Conservation (phyloP, 371 early-diverging fungal genomes). For the Lichtheimia hyalospora region DNA sequence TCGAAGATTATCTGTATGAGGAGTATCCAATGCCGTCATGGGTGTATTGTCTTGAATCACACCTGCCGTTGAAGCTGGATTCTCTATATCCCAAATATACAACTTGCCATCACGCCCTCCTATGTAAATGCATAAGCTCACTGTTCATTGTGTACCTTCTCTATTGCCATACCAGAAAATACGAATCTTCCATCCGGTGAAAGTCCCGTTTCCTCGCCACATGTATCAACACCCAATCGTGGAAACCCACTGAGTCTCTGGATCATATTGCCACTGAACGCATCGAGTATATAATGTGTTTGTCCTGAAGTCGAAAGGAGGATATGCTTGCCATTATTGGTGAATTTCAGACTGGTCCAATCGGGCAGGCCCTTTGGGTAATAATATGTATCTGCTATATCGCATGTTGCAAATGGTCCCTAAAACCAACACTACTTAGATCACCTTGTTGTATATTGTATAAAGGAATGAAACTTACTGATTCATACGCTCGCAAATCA, state of each 20-base stretch:
- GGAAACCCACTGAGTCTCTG: conserved; percentile 56
- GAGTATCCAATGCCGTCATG: conserved; percentile 27
- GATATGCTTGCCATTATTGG: conserved; percentile 73
- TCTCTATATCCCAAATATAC: conserved; percentile 65
- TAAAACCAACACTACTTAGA: conserved; percentile 13
- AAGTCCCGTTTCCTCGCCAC: conserved; percentile 59
- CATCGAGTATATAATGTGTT: conserved; percentile 70
- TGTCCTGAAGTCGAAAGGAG: conserved; percentile 71
- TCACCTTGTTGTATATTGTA: background rate
- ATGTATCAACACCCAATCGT: conserved; percentile 21
- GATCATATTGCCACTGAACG: conserved; percentile 55
- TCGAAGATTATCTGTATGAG: conserved; percentile 42
- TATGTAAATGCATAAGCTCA: conserved; percentile 11
- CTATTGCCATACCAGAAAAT: conserved; percentile 49
- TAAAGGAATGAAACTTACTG: conserved; percentile 9
- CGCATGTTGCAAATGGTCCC: conserved; percentile 47
- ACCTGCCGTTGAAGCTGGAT: conserved; percentile 28
- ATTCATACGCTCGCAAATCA: conserved; percentile 66
- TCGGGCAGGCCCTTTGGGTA: conserved; percentile 27
- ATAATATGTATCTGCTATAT: conserved; percentile 25
- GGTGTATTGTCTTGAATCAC: conserved; percentile 19
- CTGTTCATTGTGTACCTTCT: background rate
- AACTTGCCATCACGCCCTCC: conserved; percentile 69
- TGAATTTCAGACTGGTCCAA: conserved; percentile 71
- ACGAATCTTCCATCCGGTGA: conserved; percentile 81